Conservation (phyloP, 176 grass and related monocot species). For the Eleusine indica region DNA sequence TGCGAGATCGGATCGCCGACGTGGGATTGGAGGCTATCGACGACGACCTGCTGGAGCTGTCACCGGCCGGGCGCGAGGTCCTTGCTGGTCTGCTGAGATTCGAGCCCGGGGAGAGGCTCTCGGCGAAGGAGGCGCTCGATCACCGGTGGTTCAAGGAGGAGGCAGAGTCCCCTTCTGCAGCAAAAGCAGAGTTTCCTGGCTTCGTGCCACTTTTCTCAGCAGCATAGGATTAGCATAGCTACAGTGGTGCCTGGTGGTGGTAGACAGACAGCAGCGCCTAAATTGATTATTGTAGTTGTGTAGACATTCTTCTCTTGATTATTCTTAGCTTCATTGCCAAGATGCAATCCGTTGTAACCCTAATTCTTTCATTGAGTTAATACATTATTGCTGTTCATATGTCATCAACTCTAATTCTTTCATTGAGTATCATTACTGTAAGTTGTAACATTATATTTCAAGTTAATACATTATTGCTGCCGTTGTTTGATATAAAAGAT, state of each 20-base stretch:
- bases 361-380: background rate
- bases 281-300: background rate
- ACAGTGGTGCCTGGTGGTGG: background rate
- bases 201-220: background rate
- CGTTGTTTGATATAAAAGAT: background rate
- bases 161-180: background rate
- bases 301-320: background rate
- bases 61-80: background rate
- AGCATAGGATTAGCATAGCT: background rate
- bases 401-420: too few relatives aligned
- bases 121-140: background rate
- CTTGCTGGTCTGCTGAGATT: constrained; percentile 44
- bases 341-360: background rate
- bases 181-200: background rate
- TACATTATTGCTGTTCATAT: background rate
- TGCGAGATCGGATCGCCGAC: background rate
- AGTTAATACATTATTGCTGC: too few relatives aligned
- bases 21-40: background rate
- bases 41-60: constrained; percentile 1
- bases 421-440: background rate
- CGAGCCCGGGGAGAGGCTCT: constrained; percentile 9
- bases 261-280: background rate
- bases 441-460: background rate
- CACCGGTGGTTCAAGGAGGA: constrained; percentile 6
- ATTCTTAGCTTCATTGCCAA: background rate